phyloP scores from a whole-genome alignment of 495 filamentous ascomycete genomes.

The Trichoderma asperelloides region DNA sequence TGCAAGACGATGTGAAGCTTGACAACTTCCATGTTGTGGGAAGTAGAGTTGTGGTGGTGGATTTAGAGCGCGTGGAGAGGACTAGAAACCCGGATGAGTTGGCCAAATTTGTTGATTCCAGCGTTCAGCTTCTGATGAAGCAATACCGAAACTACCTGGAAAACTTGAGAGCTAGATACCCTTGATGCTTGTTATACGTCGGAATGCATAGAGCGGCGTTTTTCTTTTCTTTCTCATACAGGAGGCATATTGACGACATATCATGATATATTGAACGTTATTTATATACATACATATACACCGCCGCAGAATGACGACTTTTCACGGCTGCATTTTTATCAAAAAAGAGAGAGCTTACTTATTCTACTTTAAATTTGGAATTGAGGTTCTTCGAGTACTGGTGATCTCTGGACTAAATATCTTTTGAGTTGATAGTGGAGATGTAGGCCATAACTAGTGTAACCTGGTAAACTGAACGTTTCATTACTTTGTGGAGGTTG shows the following conservation, averaged over 20 bases:
- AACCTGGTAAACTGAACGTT: too few relatives aligned
- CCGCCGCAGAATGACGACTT: background rate
- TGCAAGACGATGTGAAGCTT: slow-evolving; percentile 8
- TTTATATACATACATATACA: background rate
- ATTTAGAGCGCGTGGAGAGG: slow-evolving; percentile 1
- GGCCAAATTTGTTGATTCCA: slow-evolving; percentile 1
- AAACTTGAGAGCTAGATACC: background rate
- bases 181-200: background rate
- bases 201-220: slow-evolving; percentile 6
- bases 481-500: too few relatives aligned
- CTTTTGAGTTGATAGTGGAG: too few relatives aligned
- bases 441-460: too few relatives aligned
- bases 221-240: background rate
- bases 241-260: background rate
- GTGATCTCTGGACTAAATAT: background rate
- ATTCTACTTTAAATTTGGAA: background rate
- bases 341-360: background rate
- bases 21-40: slow-evolving; percentile 5
- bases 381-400: background rate
- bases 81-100: background rate
- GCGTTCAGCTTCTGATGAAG: background rate
- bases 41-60: background rate
- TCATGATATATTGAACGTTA: background rate
- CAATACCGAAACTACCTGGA: slow-evolving; percentile 4
- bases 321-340: background rate